Percentiles rank a stretch among this genome's conserved stretches.
These are phyloP conservation scores for Casuarina cunninghamiana DNA, from an alignment of 306 rosid genomes.

Conservation along the genomic window DNA sequence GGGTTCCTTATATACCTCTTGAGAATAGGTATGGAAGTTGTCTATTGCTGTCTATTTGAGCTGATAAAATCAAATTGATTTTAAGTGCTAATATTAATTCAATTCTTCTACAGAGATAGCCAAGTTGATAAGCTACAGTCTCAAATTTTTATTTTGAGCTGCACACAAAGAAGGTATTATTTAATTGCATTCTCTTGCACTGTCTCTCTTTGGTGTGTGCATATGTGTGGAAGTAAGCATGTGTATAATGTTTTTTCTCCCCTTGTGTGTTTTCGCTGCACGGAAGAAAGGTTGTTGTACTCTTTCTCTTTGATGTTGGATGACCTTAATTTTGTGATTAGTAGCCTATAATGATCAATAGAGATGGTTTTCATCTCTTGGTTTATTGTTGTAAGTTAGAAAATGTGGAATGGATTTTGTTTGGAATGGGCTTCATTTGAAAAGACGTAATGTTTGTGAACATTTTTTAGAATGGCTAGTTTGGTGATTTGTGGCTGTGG, in stretches of 20 bases:
- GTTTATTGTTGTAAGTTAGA: neutral
- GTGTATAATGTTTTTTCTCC: neutral
- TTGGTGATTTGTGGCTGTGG: neutral
- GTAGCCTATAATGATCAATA: neutral
- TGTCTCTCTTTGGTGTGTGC: neutral
- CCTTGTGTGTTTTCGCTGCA: neutral
- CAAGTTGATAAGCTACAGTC: conserved; percentile 58
- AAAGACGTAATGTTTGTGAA: neutral
- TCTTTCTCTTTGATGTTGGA: neutral
- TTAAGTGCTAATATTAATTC: conserved; percentile 10
- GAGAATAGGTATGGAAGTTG: conserved; percentile 43
- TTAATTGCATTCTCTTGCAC: neutral
- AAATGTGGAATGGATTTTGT: neutral
- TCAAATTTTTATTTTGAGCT: conserved; percentile 77
- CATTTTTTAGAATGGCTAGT: neutral
- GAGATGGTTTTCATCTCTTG: neutral
- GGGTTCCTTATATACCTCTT: conserved; percentile 89
- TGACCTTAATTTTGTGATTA: neutral
- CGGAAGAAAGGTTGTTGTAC: neutral
- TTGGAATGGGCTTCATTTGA: neutral
- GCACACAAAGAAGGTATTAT: conserved; percentile 83
- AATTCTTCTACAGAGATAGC: conserved; percentile 59
- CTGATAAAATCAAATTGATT: neutral
- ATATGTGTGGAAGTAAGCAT: no score
- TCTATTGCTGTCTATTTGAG: conserved; percentile 14